Evolutionary conservation across 164 flowering plant species (phyloP).

Genomic region (Vitis rotundifolia): DNA sequence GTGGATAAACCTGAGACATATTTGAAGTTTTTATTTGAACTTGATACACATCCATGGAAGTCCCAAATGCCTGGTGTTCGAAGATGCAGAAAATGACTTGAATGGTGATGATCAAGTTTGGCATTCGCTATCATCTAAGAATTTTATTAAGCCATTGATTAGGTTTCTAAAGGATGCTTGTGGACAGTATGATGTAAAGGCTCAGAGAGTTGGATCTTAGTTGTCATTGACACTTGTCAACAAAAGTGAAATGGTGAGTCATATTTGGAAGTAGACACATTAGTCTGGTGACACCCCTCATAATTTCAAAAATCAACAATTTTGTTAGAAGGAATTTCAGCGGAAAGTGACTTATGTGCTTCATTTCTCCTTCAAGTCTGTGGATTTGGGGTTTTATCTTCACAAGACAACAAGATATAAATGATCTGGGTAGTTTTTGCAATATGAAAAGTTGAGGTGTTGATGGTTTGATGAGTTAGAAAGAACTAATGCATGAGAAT

Average conservation of each 20-base stretch:
- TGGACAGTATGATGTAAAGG: constrained; percentile 37
- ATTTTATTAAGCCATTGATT: constrained; percentile 44
- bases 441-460: too few species aligned
- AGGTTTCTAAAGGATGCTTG: constrained; percentile 55
- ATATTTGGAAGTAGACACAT: too few species aligned
- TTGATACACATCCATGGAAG: constrained; percentile 54
- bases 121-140: constrained; percentile 27
- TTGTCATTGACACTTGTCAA: constrained; percentile 41
- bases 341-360: too few species aligned
- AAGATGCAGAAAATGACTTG: constrained; percentile 39
- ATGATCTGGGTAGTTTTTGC: too few species aligned
- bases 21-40: constrained; percentile 21
- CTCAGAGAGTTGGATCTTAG: constrained; percentile 49
- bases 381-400: too few species aligned
- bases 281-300: too few species aligned
- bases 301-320: too few species aligned
- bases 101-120: constrained; percentile 30
- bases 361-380: too few species aligned
- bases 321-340: too few species aligned
- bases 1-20: constrained; percentile 14
- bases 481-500: too few species aligned
- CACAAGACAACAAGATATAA: too few species aligned
- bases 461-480: too few species aligned
- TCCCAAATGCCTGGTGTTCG: constrained; percentile 42
- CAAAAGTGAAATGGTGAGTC: constrained; percentile 17